Conservation (phyloP, 2,329 filamentous ascomycete species). For the Thielaviopsis euricoi region DNA sequence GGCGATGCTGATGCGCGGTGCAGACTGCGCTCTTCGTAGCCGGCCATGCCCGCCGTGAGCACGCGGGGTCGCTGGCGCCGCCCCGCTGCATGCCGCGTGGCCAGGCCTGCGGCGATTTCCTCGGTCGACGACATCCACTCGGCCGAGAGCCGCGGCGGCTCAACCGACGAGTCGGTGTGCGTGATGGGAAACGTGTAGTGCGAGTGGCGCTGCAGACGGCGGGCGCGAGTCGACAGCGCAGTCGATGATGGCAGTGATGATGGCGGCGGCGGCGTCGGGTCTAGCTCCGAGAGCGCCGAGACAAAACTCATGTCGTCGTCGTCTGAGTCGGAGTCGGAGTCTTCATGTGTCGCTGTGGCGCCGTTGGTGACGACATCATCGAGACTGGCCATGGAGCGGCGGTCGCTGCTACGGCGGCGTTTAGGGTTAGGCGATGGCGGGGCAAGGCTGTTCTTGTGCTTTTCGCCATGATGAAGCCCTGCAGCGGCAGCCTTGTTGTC, state of each 20-base stretch:
- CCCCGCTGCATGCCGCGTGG: neutral
- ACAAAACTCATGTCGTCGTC: conserved; percentile 6
- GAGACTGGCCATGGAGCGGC: neutral
- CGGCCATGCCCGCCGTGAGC: neutral
- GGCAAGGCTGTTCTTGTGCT: neutral
- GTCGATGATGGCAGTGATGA: too few relatives aligned
- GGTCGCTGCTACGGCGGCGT: conserved; percentile 6
- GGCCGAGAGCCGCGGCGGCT: neutral
- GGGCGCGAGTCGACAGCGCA: too few relatives aligned
- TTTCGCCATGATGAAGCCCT: neutral
- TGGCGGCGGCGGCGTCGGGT: neutral
- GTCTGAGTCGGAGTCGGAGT: neutral
- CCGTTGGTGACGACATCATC: neutral
- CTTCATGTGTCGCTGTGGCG: neutral
- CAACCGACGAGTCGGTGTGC: neutral
- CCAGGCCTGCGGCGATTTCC: conserved; percentile 2
- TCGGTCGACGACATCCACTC: conserved; percentile 8
- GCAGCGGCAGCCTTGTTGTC: neutral
- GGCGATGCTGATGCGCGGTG: too few relatives aligned
- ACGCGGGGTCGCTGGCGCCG: neutral
- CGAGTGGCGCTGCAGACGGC: neutral
- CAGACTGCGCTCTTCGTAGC: neutral
- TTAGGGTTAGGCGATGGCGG: conserved; percentile 15
- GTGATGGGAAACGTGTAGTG: conserved; percentile 1
- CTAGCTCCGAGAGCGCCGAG: conserved; percentile 2